Percentiles rank a stretch among this genome's conserved stretches.
Conservation (phyloP, 306 rosid genomes). For the Sphenostylis stenocarpa region DNA sequence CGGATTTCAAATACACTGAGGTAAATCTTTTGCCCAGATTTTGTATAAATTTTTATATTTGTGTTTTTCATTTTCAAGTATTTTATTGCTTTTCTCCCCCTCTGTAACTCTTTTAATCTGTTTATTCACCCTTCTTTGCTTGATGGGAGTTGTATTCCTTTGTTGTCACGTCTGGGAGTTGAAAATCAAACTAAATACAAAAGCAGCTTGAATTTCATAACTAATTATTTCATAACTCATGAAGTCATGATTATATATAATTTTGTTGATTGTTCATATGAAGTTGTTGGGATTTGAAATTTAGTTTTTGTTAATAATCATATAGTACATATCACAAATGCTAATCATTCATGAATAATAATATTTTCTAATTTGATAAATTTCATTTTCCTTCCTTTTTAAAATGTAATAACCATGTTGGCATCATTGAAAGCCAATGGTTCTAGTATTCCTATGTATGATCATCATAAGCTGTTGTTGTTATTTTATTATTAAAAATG, state of each 20-base stretch:
- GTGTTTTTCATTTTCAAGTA: neutral
- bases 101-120: neutral
- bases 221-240: neutral
- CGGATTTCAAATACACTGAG: slow-evolving; percentile 57
- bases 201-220: neutral
- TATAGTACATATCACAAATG: neutral
- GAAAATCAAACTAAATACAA: neutral
- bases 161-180: neutral
- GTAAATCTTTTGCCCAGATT: slow-evolving; percentile 47
- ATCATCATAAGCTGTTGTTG: neutral
- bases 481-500: neutral
- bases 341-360: neutral
- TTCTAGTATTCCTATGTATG: neutral
- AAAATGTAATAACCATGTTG: neutral
- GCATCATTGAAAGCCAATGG: neutral
- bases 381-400: neutral
- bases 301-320: neutral
- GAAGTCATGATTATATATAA: neutral
- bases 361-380: neutral
- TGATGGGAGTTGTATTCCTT: neutral
- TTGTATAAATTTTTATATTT: neutral
- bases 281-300: neutral
- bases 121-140: neutral
- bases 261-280: neutral
- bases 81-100: neutral